Base-by-base conservation (phyloP, 2,329 filamentous ascomycete species). In the Lecanosticta acicola region DNA sequence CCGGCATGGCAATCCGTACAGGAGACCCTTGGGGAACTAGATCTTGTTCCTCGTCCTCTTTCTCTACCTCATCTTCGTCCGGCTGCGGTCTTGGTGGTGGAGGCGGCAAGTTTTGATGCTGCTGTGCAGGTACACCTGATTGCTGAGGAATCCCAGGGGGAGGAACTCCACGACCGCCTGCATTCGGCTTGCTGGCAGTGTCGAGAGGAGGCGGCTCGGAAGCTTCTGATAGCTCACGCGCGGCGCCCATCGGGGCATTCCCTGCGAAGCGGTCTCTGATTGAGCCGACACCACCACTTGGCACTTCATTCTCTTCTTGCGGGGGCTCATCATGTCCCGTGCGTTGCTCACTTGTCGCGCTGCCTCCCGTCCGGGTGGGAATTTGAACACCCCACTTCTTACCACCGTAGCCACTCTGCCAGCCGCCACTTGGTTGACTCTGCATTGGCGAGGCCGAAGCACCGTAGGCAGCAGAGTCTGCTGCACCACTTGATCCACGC, bases 321-420 rank as follows among this genome's bases (percentile, higher is more conserved):
- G 67, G 66, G 29, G 71, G 67, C 42, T 73, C 68, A 53, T 68
- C 69, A 60, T 56, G 67, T 60, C 83, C 86, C 3, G 85, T 85
- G 51, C 77, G 75, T 60, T 91, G 81, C 49, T 79, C 73, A 35
- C 71, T 71, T 34, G 73, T 61, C 55, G 73, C 73, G 59, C 73
- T 76, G 45, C 82, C 83, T 14, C 84, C 83, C 43, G 82, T 90
- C 45, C 79, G 76, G 8, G 78, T 79, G 9, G 84, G 87, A 59
- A 89, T 81, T 21, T 96, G 88, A 2, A 89, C 72, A 19, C 81
- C 88, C 91, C 91, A 97, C 26, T 80, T 84, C 73, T 95, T 97
- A 51, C 91, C 91, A 39, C 75, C 73, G 65, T 96, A 96, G 14
- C 87, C 85, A 66, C 89, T 95, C 76, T 91, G 89, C 90, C 90